These are phyloP conservation scores for Colletotrichum viniferum DNA, from an alignment of 2,329 filamentous ascomycete genomes.

Conservation along the genomic window DNA sequence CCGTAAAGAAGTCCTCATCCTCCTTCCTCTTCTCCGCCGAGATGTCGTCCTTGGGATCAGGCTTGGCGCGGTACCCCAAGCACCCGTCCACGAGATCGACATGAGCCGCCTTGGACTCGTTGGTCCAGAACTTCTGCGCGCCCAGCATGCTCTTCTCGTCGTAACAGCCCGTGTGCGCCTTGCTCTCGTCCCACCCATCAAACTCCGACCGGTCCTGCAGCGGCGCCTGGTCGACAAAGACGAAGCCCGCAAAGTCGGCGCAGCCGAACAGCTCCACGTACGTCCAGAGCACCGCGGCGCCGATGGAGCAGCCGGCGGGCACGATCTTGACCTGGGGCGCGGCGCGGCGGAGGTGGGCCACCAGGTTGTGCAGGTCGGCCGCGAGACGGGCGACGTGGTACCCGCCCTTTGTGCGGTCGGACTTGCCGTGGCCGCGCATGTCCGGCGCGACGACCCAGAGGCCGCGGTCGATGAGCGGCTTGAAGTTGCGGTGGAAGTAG, in stretches of 20 bases:
- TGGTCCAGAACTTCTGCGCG: conserved; percentile 32
- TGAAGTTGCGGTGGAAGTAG: conserved; percentile 41
- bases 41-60: conserved; percentile 26
- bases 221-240: conserved; percentile 46
- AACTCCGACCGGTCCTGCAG: conserved; percentile 39
- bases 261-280: conserved; percentile 42
- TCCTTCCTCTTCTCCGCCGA: conserved; percentile 23
- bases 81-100: conserved; percentile 36
- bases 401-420: conserved; percentile 33
- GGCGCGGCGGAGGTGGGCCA: conserved; percentile 28
- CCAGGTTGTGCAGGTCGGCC: conserved; percentile 36
- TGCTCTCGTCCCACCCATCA: conserved; percentile 34
- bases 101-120: conserved; percentile 27
- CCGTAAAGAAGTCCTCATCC: conserved; percentile 40
- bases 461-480: conserved; percentile 26
- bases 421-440: conserved; percentile 42
- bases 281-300: conserved; percentile 44
- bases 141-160: conserved; percentile 39
- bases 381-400: conserved; percentile 46
- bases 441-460: conserved; percentile 43
- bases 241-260: conserved; percentile 33
- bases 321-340: conserved; percentile 26
- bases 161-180: conserved; percentile 39
- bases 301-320: conserved; percentile 43
- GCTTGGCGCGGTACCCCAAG: conserved; percentile 37